These are phyloP conservation scores for Penicillium turbatum DNA, from an alignment of 495 filamentous ascomycete species.

Conservation along the genomic window DNA sequence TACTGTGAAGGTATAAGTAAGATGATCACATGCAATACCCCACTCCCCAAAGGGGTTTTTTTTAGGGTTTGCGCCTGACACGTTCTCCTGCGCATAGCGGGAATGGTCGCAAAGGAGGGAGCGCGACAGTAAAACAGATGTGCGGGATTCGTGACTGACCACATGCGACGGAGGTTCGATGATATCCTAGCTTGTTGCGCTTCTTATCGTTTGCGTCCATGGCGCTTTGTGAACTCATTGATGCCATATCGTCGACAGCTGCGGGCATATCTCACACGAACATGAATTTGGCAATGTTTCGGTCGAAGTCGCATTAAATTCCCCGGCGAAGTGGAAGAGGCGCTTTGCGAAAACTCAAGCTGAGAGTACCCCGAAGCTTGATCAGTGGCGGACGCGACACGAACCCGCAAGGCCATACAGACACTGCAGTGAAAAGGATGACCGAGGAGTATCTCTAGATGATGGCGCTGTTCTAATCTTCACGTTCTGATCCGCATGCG, in stretches of 20 bases:
- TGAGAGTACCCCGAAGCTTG: conserved; percentile 1
- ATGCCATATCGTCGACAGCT: conserved; percentile 57
- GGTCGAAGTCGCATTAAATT: conserved; percentile 37
- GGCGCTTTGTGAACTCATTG: conserved; percentile 60
- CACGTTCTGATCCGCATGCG: conserved; percentile 18
- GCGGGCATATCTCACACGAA: conserved; percentile 39
- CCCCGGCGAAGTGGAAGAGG: conserved; percentile 12
- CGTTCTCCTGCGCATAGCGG: not conserved
- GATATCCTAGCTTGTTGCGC: conserved; percentile 95
- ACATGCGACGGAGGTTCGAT: conserved; percentile 95
- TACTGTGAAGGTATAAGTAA: conserved; percentile 47
- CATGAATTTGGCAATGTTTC: conserved; percentile 26
- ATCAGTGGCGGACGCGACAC: conserved; percentile 10
- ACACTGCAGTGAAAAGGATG: conserved; percentile 1
- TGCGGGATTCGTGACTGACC: conserved; percentile 57
- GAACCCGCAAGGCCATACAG: conserved; percentile 18
- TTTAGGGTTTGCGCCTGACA: not conserved
- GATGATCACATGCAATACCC: not conserved
- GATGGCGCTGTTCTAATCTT: conserved; percentile 16
- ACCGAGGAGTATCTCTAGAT: conserved; percentile 4
- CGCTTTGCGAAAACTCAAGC: not conserved
- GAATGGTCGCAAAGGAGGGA: not conserved
- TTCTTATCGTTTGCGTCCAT: conserved; percentile 66
- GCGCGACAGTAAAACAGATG: not conserved
- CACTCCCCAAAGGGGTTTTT: not conserved